These are phyloP conservation scores for Lophium mytilinum DNA, from an alignment of 495 filamentous ascomycete species.

Conservation along the genomic window DNA sequence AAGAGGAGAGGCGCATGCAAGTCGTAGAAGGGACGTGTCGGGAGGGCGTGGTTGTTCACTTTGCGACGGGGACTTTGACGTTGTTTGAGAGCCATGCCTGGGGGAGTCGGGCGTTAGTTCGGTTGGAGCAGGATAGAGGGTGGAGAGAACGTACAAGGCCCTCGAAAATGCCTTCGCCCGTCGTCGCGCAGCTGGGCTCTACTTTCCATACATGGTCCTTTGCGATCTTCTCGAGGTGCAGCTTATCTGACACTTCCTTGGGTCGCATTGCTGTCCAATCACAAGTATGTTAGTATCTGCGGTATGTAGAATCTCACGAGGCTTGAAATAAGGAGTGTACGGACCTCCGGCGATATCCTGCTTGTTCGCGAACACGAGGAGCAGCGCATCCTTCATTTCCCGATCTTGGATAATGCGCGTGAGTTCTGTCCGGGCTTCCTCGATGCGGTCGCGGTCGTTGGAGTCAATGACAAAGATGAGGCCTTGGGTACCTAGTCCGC, in stretches of 20 bases:
- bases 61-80: conserved; percentile 51
- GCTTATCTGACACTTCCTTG: conserved; percentile 73
- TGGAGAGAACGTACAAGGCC: conserved; percentile 59
- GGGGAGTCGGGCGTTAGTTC: background rate
- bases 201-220: conserved; percentile 96
- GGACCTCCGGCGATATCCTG: conserved; percentile 81
- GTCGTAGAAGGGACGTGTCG: conserved; percentile 7
- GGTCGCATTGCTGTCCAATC: conserved; percentile 65
- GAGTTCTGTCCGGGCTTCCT: conserved; percentile 82
- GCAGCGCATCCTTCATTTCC: conserved; percentile 93
- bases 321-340: conserved; percentile 3
- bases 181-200: conserved; percentile 88
- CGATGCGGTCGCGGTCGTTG: conserved; percentile 73
- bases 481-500: conserved; percentile 71
- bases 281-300: background rate
- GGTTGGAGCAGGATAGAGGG: background rate
- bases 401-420: conserved; percentile 94
- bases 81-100: conserved; percentile 89
- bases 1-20: conserved; percentile 19
- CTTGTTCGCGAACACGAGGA: conserved; percentile 97
- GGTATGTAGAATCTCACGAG: background rate
- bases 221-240: conserved; percentile 69
- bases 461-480: conserved; percentile 98
- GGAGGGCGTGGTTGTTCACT: conserved; percentile 6
- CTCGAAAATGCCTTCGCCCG: conserved; percentile 88